These are phyloP conservation scores for Leishmania gerbilli DNA, from an alignment of 208 protist genomes.

Conservation along the genomic window DNA sequence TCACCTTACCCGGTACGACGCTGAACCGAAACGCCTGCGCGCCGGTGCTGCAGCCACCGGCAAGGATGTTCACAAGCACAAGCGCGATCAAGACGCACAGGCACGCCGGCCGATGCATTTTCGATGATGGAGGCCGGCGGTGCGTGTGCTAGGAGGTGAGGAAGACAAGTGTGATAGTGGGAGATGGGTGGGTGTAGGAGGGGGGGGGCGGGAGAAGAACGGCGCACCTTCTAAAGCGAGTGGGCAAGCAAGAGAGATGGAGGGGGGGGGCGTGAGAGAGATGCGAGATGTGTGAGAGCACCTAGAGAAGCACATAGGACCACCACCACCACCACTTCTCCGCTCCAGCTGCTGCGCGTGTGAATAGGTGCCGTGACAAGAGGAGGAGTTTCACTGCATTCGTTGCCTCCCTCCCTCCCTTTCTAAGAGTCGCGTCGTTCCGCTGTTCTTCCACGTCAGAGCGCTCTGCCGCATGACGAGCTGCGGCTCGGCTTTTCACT, in stretches of 20 bases:
- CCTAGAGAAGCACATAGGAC: neutral
- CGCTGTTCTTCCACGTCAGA: neutral
- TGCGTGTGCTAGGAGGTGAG: neutral
- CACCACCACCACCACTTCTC: neutral
- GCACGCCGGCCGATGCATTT: slow-evolving; percentile 1
- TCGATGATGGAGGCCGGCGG: neutral
- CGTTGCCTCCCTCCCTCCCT: neutral
- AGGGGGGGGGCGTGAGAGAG: neutral
- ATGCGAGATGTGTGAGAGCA: neutral
- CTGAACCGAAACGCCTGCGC: slow-evolving; percentile 66
- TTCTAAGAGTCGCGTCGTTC: neutral
- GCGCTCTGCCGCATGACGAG: neutral
- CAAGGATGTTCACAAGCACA: slow-evolving; percentile 20
- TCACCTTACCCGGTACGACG: slow-evolving; percentile 46
- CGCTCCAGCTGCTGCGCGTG: neutral
- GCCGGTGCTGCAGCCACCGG: neutral
- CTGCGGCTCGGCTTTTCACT: neutral
- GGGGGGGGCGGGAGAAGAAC: neutral
- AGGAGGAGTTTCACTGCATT: neutral
- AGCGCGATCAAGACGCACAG: slow-evolving; percentile 7
- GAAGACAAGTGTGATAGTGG: neutral
- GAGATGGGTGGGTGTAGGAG: neutral
- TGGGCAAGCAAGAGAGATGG: neutral
- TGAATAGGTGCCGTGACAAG: neutral
- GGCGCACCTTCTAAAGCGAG: neutral